Percentiles rank a stretch among this genome's conserved stretches.
These are phyloP conservation scores for Coemansia sp. DNA, from an alignment of 192 early-diverging fungal species.

Conservation along the genomic window DNA sequence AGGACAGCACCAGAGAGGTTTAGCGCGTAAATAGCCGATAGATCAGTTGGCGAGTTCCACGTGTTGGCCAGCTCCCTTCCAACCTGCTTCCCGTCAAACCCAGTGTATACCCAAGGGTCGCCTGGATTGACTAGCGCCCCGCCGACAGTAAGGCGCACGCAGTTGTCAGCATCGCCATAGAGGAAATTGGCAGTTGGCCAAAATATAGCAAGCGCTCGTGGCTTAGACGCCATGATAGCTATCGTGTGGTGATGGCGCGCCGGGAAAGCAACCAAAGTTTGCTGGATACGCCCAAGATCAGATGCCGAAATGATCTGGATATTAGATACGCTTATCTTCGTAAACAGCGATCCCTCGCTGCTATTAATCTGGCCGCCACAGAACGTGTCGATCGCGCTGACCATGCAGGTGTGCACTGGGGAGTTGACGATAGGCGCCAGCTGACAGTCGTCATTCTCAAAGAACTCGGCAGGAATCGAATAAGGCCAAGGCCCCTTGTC, in stretches of 20 bases:
- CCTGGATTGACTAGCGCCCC: background rate
- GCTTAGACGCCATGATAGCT: slow-evolving; percentile 3
- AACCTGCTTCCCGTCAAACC: background rate
- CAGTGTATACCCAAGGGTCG: slow-evolving; percentile 13
- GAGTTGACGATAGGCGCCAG: slow-evolving; percentile 22
- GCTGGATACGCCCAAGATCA: slow-evolving; percentile 22
- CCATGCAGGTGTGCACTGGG: slow-evolving; percentile 17
- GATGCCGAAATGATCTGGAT: slow-evolving; percentile 25
- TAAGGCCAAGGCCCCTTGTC: slow-evolving; percentile 16
- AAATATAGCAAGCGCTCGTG: background rate
- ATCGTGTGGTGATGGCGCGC: slow-evolving; percentile 16
- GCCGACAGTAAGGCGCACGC: slow-evolving; percentile 16
- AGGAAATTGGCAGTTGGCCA: slow-evolving; percentile 21
- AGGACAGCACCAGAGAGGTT: slow-evolving; percentile 5
- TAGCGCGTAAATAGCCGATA: background rate
- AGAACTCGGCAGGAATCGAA: background rate
- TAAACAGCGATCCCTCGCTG: slow-evolving; percentile 14
- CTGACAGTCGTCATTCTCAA: background rate
- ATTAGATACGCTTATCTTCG: slow-evolving; percentile 2
- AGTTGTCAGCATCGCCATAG: slow-evolving; percentile 27
- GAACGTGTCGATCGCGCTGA: slow-evolving; percentile 3
- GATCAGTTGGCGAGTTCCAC: slow-evolving; percentile 7
- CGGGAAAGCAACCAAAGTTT: slow-evolving; percentile 18
- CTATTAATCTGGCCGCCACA: background rate
- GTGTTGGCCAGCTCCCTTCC: background rate